Percentiles rank a stretch among this genome's conserved stretches.
Conservation (phyloP, 1,139 yeast species). For the Scheffersomyces quercinus region DNA sequence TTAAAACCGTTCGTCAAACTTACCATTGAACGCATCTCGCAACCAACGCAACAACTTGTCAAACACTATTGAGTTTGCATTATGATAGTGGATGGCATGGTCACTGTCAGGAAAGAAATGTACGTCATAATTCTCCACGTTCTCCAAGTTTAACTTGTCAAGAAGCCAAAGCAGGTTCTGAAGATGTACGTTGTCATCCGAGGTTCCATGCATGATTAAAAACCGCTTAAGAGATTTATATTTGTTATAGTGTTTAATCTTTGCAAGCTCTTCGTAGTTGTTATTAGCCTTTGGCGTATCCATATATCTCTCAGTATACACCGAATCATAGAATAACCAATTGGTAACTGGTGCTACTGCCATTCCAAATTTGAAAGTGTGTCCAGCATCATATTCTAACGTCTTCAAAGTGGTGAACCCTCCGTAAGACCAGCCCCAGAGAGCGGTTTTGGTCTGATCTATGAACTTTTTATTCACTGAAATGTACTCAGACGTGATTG, state of each 20-base stretch:
- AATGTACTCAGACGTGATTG: conserved; percentile 65
- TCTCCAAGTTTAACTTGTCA: conserved; percentile 63
- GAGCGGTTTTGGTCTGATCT: conserved; percentile 65
- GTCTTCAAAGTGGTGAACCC: conserved; percentile 80
- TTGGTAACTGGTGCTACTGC: conserved; percentile 91
- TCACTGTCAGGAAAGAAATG: conserved; percentile 93
- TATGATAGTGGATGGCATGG: conserved; percentile 77
- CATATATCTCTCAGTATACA: conserved; percentile 92
- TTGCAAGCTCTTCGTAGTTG: conserved; percentile 45
- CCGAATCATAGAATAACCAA: conserved; percentile 78
- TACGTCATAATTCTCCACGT: conserved; percentile 81
- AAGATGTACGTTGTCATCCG: conserved; percentile 94
- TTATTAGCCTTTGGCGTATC: conserved; percentile 58
- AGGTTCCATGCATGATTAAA: conserved; percentile 90
- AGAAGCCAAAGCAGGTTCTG: conserved; percentile 79
- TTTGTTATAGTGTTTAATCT: conserved; percentile 49
- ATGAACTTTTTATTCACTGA: conserved; percentile 51
- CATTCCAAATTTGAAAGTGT: conserved; percentile 72
- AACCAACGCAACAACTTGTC: conserved; percentile 75
- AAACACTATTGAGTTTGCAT: conserved; percentile 74
- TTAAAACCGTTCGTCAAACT: conserved; percentile 24
- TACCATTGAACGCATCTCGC: conserved; percentile 63
- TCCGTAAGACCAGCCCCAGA: conserved; percentile 98
- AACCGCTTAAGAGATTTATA: conserved; percentile 58
- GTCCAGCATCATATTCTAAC: conserved; percentile 68